Conservation (phyloP, 768 basidiomycete species). For the Leucocoprinus leucothites region DNA sequence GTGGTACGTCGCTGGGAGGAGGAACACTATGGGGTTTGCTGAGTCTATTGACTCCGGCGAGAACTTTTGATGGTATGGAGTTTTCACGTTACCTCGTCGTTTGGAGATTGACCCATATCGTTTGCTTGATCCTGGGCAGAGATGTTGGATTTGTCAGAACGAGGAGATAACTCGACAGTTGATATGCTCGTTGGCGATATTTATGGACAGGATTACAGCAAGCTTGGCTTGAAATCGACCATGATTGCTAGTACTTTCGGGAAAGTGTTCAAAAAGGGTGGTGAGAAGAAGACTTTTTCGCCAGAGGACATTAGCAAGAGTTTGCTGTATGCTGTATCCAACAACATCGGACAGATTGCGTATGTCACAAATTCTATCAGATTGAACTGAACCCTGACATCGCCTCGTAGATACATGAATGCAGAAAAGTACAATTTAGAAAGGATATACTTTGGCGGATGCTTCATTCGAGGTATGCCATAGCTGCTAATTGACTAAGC, state of each 20-base stretch:
- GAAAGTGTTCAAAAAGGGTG: conserved; percentile 93
- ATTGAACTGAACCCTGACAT: conserved; percentile 1
- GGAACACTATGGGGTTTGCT: conserved; percentile 97
- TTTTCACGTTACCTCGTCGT: conserved; percentile 7
- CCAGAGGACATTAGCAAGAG: conserved; percentile 95
- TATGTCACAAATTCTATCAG: conserved; percentile 42
- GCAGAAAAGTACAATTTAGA: conserved; percentile 97
- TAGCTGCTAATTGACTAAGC: conserved; percentile 8
- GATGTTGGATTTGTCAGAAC: conserved; percentile 92
- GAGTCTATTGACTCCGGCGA: conserved; percentile 92
- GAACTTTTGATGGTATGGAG: conserved; percentile 88
- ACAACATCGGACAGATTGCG: conserved; percentile 99
- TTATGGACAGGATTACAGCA: conserved; percentile 95
- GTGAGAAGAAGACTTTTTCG: conserved; percentile 73
- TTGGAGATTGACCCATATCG: conserved; percentile 12
- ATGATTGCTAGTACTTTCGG: conserved; percentile 99
- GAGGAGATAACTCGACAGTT: conserved; percentile 89
- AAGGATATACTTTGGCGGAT: conserved; percentile 98
- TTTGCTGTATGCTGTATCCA: conserved; percentile 93
- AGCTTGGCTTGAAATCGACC: conserved; percentile 93
- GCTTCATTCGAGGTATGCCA: conserved; percentile 89
- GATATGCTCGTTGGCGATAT: conserved; percentile 99
- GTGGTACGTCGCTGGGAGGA: conserved; percentile 95
- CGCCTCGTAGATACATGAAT: conserved; percentile 84
- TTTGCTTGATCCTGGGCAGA: conserved; percentile 54